phyloP scores from a whole-genome alignment of 2,329 filamentous ascomycete species.

The Penicillium sp. region DNA sequence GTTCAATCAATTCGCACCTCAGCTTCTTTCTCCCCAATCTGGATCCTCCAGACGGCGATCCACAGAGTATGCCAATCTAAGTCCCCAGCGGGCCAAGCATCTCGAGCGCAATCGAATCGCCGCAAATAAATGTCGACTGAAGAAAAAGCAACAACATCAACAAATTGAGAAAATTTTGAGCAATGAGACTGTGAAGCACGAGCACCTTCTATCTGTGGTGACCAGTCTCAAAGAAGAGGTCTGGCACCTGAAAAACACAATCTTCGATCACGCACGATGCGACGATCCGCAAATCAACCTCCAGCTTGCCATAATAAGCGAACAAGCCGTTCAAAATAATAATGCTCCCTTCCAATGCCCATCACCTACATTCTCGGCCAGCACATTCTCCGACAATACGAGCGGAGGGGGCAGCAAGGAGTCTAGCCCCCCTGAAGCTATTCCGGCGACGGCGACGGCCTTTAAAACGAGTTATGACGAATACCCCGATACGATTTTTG shows the following conservation, averaged over 20 bases:
- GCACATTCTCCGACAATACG: conserved; percentile 17
- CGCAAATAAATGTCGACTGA: conserved; percentile 23
- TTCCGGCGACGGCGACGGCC: not conserved
- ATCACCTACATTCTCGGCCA: conserved; percentile 11
- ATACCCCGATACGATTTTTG: conserved; percentile 7
- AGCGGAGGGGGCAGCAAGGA: not conserved
- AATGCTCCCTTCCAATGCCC: not conserved
- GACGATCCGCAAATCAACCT: conserved; percentile 20
- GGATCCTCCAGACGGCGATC: not conserved
- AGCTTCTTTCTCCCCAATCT: not conserved
- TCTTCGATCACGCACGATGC: conserved; percentile 22
- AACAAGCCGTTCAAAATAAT: conserved; percentile 4
- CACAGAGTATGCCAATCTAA: not conserved
- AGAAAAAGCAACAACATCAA: conserved; percentile 23
- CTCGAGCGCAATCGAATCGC: conserved; percentile 26
- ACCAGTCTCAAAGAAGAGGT: conserved; percentile 18
- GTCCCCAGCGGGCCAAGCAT: conserved; percentile 15
- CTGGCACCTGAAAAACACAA: conserved; percentile 22
- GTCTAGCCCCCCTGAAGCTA: not conserved
- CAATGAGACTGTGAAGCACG: conserved; percentile 19
- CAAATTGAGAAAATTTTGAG: conserved; percentile 15
- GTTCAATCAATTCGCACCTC: not conserved
- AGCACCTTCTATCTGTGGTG: conserved; percentile 16
- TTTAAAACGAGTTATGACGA: not conserved
- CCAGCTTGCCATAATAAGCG: conserved; percentile 18